Base-by-base conservation (phyloP, 2,329 filamentous ascomycete genomes). In the Fusarium sp. region DNA sequence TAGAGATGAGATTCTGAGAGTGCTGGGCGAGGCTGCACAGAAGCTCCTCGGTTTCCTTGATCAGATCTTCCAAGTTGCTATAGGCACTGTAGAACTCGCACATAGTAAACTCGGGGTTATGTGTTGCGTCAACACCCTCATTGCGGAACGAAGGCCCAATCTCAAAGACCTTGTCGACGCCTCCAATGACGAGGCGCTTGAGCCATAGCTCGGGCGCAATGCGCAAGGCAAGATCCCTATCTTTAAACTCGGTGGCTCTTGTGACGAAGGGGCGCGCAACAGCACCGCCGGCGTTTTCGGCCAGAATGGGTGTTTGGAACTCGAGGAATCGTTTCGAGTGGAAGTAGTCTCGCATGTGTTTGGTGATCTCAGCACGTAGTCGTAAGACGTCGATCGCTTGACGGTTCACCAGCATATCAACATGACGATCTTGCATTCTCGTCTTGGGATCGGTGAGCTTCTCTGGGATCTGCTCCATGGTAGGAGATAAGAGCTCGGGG, bases 21-120 rank as follows among this genome's bases (percentile, higher is more conserved):
- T 83, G 80, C 14, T 75, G 68, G 9, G 85, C 83, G 14, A 93
- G 79, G 15, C 83, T 81, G 31, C 73, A 78, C 29, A 97, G 76
- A 43, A 98, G 76, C 13, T 82, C 78, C 73, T 95, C 90, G 1
- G 94, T 98, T 72, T 88, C 85, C 17, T 76, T 72, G 71, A 96
- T 93, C 46, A 98, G 79, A 37, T 91, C 85, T 32, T 87, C 79
- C 0, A 97, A 82, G 63, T 89, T 90, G 57, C 89, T 87, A 70
- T 93, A 96, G 3, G 93, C 89, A 59, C 90, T 88, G 77, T 99
- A 99, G 77, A 97, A 98, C 77, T 99, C 95, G 80, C 94, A 98
- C 57, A 92, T 98, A 39, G 91, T 95, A 77, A 98, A 99, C 73
- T 99, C 95, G 0, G 95, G 94, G 72, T 99, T 99, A 74, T 99